These are phyloP conservation scores for Teratosphaeria viscida DNA, from an alignment of 2,329 filamentous ascomycete genomes.

Conservation along the genomic window DNA sequence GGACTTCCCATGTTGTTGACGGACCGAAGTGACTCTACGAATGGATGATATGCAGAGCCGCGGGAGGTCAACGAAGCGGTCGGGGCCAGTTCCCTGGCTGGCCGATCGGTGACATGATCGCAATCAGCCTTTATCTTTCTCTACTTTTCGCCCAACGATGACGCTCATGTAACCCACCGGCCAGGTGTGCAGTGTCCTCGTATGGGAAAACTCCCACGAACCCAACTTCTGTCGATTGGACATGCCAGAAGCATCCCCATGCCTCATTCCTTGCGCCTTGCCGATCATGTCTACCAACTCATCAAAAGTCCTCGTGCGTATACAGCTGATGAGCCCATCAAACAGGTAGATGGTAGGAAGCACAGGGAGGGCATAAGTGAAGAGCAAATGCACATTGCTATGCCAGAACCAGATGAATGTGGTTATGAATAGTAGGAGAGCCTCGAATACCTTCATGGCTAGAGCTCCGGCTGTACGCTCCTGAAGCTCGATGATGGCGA, in stretches of 20 bases:
- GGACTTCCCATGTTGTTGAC: background rate
- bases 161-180: constrained; percentile 39
- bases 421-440: constrained; percentile 42
- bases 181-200: constrained; percentile 35
- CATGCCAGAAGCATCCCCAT: background rate
- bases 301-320: constrained; percentile 55
- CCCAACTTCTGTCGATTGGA: constrained; percentile 5
- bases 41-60: background rate
- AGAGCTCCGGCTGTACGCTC: constrained; percentile 38
- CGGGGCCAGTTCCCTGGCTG: background rate
- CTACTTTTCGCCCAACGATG: constrained; percentile 26
- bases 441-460: constrained; percentile 24
- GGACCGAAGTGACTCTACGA: background rate
- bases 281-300: constrained; percentile 54
- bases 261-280: constrained; percentile 31
- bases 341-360: constrained; percentile 58
- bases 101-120: background rate
- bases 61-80: background rate
- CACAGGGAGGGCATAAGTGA: constrained; percentile 56
- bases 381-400: constrained; percentile 48
- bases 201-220: constrained; percentile 34
- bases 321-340: constrained; percentile 57
- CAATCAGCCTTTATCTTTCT: background rate
- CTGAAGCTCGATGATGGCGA: constrained; percentile 67
- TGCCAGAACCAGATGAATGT: constrained; percentile 44